Evolutionary conservation across 371 early-diverging fungal genomes (phyloP).

Genomic region (Lichtheimia hyalospora): DNA sequence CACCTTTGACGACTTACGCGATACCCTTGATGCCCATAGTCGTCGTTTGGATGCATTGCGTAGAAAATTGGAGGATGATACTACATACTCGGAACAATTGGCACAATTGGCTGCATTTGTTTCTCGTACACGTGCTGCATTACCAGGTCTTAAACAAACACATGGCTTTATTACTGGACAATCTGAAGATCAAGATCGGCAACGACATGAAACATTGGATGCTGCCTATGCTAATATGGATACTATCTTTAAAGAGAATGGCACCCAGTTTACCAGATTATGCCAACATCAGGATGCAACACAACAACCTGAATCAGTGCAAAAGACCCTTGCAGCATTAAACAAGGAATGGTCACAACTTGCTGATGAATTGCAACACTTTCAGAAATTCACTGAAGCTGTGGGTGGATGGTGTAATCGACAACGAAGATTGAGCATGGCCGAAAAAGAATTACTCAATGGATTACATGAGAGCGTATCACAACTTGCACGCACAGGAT

Average conservation of each 20-base stretch:
- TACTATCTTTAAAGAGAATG: constrained; percentile 15
- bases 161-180: constrained; percentile 50
- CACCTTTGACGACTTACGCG: constrained; percentile 32
- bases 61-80: constrained; percentile 38
- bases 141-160: constrained; percentile 40
- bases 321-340: constrained; percentile 15
- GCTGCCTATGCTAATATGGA: constrained; percentile 16
- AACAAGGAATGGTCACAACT: constrained; percentile 34
- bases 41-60: constrained; percentile 22
- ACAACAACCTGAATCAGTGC: constrained; percentile 17
- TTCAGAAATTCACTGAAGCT: constrained; percentile 22
- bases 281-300: constrained; percentile 11
- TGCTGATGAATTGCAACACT: constrained; percentile 22
- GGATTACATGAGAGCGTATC: constrained; percentile 32
- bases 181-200: constrained; percentile 40
- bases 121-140: constrained; percentile 27
- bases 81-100: constrained; percentile 32
- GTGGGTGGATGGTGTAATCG: constrained; percentile 43
- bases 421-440: constrained; percentile 30
- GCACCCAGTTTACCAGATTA: constrained; percentile 19
- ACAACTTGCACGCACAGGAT: constrained; percentile 23
- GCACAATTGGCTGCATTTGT: constrained; percentile 23
- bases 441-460: constrained; percentile 19
- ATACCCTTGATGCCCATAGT: constrained; percentile 27
- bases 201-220: constrained; percentile 24